A percentile compares a stretch with the other conserved stretches of the same genome.
Conservation (phyloP, 495 filamentous ascomycete species). For the Apiosordaria backusii region DNA sequence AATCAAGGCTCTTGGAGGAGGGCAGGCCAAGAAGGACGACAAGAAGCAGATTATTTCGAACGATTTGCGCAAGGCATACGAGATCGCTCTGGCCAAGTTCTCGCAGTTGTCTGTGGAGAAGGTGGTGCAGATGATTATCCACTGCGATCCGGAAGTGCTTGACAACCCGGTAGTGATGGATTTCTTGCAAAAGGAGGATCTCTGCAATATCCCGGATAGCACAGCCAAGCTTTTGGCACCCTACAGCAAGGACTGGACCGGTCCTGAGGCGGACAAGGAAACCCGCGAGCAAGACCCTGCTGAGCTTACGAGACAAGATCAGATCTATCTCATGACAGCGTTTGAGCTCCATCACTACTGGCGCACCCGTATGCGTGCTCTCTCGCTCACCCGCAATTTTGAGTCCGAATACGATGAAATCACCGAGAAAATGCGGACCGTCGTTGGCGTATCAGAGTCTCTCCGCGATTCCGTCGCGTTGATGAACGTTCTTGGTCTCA, state of each 20-base stretch:
- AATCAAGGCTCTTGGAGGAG: constrained; percentile 75
- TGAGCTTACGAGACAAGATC: constrained; percentile 90
- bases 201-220: constrained; percentile 89
- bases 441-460: constrained; percentile 83
- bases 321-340: constrained; percentile 88
- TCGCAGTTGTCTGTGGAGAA: constrained; percentile 75
- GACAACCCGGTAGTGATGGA: constrained; percentile 97
- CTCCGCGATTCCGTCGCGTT: constrained; percentile 84
- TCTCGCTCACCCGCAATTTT: constrained; percentile 77
- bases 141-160: constrained; percentile 86
- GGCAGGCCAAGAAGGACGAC: constrained; percentile 68
- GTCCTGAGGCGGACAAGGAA: constrained; percentile 73
- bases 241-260: constrained; percentile 95
- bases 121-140: constrained; percentile 87
- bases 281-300: constrained; percentile 80
- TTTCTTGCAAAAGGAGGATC: constrained; percentile 85
- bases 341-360: constrained; percentile 97
- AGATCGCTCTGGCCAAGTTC: constrained; percentile 90
- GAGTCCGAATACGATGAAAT: constrained; percentile 91
- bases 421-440: constrained; percentile 70
- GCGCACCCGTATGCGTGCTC: constrained; percentile 93
- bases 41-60: constrained; percentile 97
- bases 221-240: constrained; percentile 86
- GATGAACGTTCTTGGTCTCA: constrained; percentile 93
- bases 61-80: constrained; percentile 85